These are phyloP conservation scores for Colletotrichum liaoningense DNA, from an alignment of 2,329 filamentous ascomycete species.

Conservation along the genomic window DNA sequence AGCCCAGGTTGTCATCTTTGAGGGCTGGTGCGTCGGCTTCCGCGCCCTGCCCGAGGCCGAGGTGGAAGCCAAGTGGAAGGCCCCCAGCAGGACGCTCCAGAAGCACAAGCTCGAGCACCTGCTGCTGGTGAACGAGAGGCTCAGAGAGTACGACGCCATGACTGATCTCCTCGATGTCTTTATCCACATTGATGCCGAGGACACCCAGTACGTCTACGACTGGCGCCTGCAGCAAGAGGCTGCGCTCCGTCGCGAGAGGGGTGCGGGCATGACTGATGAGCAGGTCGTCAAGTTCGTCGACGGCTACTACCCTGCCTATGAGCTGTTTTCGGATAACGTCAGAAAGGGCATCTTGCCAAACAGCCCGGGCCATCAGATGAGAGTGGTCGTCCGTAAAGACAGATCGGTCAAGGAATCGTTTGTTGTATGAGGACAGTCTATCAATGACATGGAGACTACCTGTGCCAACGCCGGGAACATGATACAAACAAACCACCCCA, in stretches of 20 bases:
- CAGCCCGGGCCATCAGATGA: slow-evolving; percentile 66
- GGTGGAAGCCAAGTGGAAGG: slow-evolving; percentile 63
- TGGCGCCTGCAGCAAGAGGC: slow-evolving; percentile 88
- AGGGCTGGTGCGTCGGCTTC: slow-evolving; percentile 94
- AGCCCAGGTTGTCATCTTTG: slow-evolving; percentile 79
- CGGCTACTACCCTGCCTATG: slow-evolving; percentile 78
- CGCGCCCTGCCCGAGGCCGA: slow-evolving; percentile 67
- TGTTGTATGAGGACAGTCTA: slow-evolving; percentile 51
- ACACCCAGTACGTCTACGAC: slow-evolving; percentile 81
- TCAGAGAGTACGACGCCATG: slow-evolving; percentile 59
- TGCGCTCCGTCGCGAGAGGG: slow-evolving; percentile 72
- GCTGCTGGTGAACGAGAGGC: slow-evolving; percentile 59
- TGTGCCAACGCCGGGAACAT: background rate
- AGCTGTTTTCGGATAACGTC: slow-evolving; percentile 72
- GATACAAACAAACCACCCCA: background rate
- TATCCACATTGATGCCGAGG: slow-evolving; percentile 74
- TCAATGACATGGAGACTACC: background rate
- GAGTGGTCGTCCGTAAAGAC: slow-evolving; percentile 70
- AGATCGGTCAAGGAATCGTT: slow-evolving; percentile 69
- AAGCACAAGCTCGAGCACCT: slow-evolving; percentile 62
- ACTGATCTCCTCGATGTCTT: slow-evolving; percentile 65
- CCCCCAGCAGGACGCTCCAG: slow-evolving; percentile 60
- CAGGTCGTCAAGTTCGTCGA: slow-evolving; percentile 81
- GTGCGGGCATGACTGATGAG: slow-evolving; percentile 84
- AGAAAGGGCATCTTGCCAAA: slow-evolving; percentile 66